Evolutionary conservation across 2,329 filamentous ascomycete species (phyloP).

Genomic region (Chaetomium globosum): DNA sequence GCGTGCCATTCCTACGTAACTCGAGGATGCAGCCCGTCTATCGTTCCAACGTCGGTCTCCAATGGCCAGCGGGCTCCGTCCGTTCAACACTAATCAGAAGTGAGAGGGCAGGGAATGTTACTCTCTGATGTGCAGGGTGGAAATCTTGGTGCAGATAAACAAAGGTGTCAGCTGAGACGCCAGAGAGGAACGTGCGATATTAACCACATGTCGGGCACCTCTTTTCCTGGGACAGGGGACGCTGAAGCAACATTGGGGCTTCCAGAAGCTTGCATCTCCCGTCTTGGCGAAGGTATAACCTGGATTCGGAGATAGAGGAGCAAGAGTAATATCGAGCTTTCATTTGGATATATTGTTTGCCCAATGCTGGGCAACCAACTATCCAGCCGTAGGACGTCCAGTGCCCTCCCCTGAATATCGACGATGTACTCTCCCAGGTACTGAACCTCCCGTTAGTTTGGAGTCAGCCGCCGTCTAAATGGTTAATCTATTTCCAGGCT

Average conservation of each 20-base stretch:
- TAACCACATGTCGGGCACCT: neutral
- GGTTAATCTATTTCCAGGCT: neutral
- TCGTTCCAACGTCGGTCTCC: neutral
- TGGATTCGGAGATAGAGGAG: neutral
- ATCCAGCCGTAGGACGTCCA: neutral
- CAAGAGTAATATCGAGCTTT: neutral
- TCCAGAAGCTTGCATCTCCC: neutral
- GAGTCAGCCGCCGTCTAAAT: conserved; percentile 2
- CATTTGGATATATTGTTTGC: conserved; percentile 6
- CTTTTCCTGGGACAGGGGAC: neutral
- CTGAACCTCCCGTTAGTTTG: neutral
- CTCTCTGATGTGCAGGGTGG: neutral
- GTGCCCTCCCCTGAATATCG: too few species aligned
- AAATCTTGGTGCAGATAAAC: neutral
- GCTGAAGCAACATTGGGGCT: conserved; percentile 1
- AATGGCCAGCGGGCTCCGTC: neutral
- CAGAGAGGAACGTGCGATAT: neutral
- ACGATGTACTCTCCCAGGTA: neutral
- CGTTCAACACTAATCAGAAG: neutral
- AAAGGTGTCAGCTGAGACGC: neutral
- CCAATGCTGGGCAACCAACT: neutral
- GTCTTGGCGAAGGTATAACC: conserved; percentile 1
- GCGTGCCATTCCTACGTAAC: neutral
- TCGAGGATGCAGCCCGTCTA: neutral
- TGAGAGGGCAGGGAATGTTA: neutral